Evolutionary conservation across 2,329 filamentous ascomycete species (phyloP), one percentile per base, ranked within the genome.

Genomic region (Aspergillus hiratsukae): DNA sequence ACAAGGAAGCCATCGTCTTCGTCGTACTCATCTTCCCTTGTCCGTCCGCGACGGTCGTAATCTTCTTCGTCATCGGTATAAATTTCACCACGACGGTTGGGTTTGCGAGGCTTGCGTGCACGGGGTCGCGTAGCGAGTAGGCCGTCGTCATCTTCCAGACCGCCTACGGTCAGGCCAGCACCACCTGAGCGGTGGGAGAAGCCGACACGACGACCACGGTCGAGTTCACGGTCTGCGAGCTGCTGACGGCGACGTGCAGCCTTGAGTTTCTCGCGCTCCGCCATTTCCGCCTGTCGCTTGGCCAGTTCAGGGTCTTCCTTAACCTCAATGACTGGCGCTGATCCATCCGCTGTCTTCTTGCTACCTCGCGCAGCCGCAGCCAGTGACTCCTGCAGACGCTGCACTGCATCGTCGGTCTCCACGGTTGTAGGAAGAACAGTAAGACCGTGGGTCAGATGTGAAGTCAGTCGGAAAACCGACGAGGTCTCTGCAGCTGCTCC

Each of bases 1-100:
- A 78, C 78, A 52, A 93, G 85, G 74, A 93, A 93, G 53, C 88
- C 89, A 67, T 92, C 89, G 49, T 89, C 87, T 66, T 89, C 87
- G 69, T 93, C 89, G 66, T 92, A 92, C 66, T 92, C 87, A 73
- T 95, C 88, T 71, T 91, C 85, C 70, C 88, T 87, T 74, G 72
- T 77, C 25, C 76, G 72, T 3, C 74, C 71, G 45, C 76, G 71
- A 27, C 75, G 73, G 28, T 73, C 70, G 55, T 75, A 78, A 8
- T 79, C 78, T 51, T 79, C 76, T 61, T 80, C 79, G 28, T 79
- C 77, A 54, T 80, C 77, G 1, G 74, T 76, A 60, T 79, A 78
- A 55, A 79, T 76, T 58, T 80, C 77, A 25, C 78, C 77, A 35
- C 75, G 75, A 41, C 77, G 73, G 58, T 78, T 78, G 11, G 72